phyloP scores from a whole-genome alignment of 2,329 filamentous ascomycete species.

The Pleochaeta shiraiana region DNA sequence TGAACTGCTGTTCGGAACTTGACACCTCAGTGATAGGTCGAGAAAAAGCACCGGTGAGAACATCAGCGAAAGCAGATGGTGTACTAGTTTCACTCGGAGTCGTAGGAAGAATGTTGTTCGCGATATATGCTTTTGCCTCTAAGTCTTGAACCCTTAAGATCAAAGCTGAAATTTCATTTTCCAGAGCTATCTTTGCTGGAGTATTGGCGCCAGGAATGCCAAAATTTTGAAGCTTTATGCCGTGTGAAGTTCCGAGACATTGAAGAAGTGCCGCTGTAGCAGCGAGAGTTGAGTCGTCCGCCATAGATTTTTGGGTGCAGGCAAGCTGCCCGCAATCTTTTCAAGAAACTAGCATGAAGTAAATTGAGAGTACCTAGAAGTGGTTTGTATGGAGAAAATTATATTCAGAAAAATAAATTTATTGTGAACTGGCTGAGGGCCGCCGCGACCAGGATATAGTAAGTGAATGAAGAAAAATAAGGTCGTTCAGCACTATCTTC shows the following conservation, averaged over 20 bases:
- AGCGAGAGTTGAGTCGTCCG: constrained; percentile 30
- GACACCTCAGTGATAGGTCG: constrained; percentile 18
- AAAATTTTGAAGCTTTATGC: constrained; percentile 21
- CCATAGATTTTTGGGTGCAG: constrained; percentile 14
- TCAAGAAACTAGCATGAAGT: background rate
- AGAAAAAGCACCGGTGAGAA: constrained; percentile 19
- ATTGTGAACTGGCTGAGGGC: no score
- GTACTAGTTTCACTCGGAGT: constrained; percentile 57
- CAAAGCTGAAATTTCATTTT: constrained; percentile 64
- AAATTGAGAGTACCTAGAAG: background rate
- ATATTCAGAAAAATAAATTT: no score
- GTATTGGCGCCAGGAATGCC: constrained; percentile 58
- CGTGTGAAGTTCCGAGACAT: constrained; percentile 23
- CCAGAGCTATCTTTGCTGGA: constrained; percentile 54
- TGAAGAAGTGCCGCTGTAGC: constrained; percentile 32
- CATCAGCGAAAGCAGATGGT: constrained; percentile 40
- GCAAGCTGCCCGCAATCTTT: constrained; percentile 8
- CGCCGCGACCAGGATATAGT: no score
- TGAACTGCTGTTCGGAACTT: constrained; percentile 22
- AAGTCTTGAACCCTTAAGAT: constrained; percentile 58
- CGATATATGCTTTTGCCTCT: constrained; percentile 50
- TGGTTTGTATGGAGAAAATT: background rate
- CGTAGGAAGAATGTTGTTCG: constrained; percentile 43
- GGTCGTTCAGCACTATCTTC: no score
- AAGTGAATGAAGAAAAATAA: no score